These are phyloP conservation scores for Leccinellum luteum DNA, from an alignment of 768 basidiomycete genomes.

Conservation along the genomic window DNA sequence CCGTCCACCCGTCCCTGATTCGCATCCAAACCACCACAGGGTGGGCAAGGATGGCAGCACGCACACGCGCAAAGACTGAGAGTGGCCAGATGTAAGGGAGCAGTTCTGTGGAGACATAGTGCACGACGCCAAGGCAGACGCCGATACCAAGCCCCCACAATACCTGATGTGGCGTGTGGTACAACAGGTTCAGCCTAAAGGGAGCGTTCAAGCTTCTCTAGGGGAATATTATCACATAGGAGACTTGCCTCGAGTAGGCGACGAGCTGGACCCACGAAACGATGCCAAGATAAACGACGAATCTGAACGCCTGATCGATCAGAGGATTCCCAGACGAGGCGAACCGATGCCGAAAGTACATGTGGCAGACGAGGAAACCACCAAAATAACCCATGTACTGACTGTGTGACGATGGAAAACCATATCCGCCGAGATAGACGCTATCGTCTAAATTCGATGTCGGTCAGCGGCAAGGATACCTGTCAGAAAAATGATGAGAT, in stretches of 20 bases:
- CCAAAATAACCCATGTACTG: constrained; percentile 90
- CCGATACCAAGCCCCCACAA: constrained; percentile 75
- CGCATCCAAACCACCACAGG: constrained; percentile 63
- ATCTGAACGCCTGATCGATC: constrained; percentile 53
- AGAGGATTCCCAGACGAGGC: constrained; percentile 46
- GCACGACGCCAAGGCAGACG: constrained; percentile 44
- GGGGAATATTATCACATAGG: not conserved
- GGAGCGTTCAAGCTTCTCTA: not conserved
- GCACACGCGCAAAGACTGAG: constrained; percentile 51
- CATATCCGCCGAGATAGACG: constrained; percentile 58
- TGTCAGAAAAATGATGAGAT: not conserved
- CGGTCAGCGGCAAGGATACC: constrained; percentile 1
- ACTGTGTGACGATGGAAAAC: constrained; percentile 86
- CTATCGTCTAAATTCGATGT: constrained; percentile 9
- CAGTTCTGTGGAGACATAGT: constrained; percentile 58
- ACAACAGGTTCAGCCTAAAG: constrained; percentile 62
- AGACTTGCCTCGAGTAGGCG: constrained; percentile 72
- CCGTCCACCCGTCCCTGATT: constrained; percentile 77
- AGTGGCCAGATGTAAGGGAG: constrained; percentile 53
- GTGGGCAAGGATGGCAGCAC: constrained; percentile 50
- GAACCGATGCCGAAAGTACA: constrained; percentile 69
- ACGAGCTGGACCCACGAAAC: constrained; percentile 59
- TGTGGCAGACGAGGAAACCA: constrained; percentile 70
- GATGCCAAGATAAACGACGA: constrained; percentile 47
- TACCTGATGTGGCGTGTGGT: constrained; percentile 73